Evolutionary conservation across 2,329 filamentous ascomycete genomes (phyloP), one percentile per base, ranked within the genome.

Genomic region (Botrytis paeoniae): DNA sequence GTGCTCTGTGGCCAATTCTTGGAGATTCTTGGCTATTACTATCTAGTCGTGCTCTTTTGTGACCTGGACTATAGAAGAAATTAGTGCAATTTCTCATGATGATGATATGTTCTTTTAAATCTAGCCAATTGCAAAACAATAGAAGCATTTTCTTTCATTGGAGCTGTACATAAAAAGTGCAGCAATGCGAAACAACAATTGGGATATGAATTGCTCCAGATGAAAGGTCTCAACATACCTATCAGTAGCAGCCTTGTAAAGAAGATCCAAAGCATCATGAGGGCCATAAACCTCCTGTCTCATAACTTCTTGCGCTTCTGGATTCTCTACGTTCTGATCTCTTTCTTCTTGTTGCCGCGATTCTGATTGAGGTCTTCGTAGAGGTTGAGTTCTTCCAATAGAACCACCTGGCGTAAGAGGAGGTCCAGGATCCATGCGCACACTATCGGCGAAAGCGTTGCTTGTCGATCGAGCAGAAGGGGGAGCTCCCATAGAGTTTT

Each of bases 191-290:
- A 25, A 41, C 25, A 37, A 7, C 1, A 20, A 68, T 57, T 41
- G 5, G 3, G 25, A 57, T 25, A 4, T 4, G 9, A 22, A 25
- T 32, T 57, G 18, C 84, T 72, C 85, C 84, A 61, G 25, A 41
- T 25, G 20, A 37, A 68, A 43, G 35, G 12, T 7, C 22, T 54
- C 57, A 45, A 73, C 70, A 54, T 77, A 79, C 85, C 85, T 89
- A 80, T 91, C 87, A 59, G 89, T 91, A 43, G 89, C 94, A 32
- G 95, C 95, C 83, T 97, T 95, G 80, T 97, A 97, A 25, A 98
- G 87, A 73, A 98, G 86, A 81, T 97, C 94, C 65, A 98, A 86
- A 37, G 95, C 95, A 84, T 98, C 95, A 80, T 97, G 95, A 5
- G 93, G 94, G 51, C 94, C 95, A 82, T 95, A 97, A 62, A 98